Base-by-base conservation (phyloP, 306 rosid species). In the Trichosanthes truncata region DNA sequence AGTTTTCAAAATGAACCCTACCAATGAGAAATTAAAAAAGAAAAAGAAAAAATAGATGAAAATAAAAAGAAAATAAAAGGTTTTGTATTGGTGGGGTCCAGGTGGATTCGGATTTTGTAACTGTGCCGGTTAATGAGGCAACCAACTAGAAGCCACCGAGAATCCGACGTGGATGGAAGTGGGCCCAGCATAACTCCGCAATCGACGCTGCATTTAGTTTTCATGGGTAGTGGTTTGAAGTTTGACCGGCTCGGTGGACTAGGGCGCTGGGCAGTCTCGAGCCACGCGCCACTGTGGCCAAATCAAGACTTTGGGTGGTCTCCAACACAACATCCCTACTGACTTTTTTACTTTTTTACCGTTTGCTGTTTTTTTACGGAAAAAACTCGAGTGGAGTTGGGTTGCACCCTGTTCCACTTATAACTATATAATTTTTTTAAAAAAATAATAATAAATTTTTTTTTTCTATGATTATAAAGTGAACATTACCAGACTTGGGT, bases 161-260 rank as follows among this genome's bases (percentile, higher is more conserved):
- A 62, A 89, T 83, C 88, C 84, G 81, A 80, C 85, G 86, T 79
- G 87, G 53, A 51, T 1, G 4, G 46, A 40, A 6, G 81, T 73
- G 87, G 91, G 90, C 72, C 86, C 84, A 80, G 20, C 63, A 26
- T 56, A 46, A 23, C 80, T 53, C 93, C 98, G 93, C 81, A 79
- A 93, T 89, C 81, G 83, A 53, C 97, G 98, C 78, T 49, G 60
- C 60, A 84, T 46, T 87, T 87, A 79, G 41, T 71, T 29, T 51
- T 43, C 79, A 76, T 83, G 57, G 56, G 36, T 4, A 76, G 82
- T 78, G 62, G 21, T 77, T 82, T 80, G 69, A 80, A 75, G 23
- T 78, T 83, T 83, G 72, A 81, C 81, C 86, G 67, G 79, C 33
- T 74, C 5, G 66, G 85, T 75, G 88, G 89, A 79, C 55, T 74